phyloP scores from a whole-genome alignment of 805 yeast species.

The Wickerhamomyces alni region DNA sequence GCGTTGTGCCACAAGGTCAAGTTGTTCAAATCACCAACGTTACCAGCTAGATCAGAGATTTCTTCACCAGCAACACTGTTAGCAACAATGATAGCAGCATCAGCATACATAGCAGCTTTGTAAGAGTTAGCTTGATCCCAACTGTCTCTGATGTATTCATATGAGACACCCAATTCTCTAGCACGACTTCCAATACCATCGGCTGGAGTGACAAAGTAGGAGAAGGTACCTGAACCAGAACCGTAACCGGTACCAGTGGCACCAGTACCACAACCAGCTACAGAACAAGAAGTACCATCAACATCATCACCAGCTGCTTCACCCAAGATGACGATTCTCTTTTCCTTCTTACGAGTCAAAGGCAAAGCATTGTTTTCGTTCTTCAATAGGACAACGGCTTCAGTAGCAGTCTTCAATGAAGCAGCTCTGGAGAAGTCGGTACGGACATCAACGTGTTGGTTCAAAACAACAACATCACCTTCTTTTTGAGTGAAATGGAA shows the following conservation, averaged over 20 bases:
- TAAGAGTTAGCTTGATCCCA: slow-evolving; percentile 36
- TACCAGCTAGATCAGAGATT: slow-evolving; percentile 42
- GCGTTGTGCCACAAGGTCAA: slow-evolving; percentile 48
- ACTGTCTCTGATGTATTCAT: slow-evolving; percentile 35
- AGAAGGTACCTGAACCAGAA: slow-evolving; percentile 48
- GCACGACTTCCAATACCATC: slow-evolving; percentile 45
- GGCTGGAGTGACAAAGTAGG: slow-evolving; percentile 45
- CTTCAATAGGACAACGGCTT: slow-evolving; percentile 48
- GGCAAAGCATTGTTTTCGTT: slow-evolving; percentile 44
- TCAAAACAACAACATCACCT: slow-evolving; percentile 33
- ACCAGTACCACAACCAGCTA: slow-evolving; percentile 48
- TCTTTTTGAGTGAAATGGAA: slow-evolving; percentile 31
- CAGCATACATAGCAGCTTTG: slow-evolving; percentile 38
- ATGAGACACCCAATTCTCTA: slow-evolving; percentile 32
- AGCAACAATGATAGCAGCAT: slow-evolving; percentile 46
- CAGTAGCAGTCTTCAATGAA: slow-evolving; percentile 36
- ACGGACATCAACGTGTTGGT: slow-evolving; percentile 45
- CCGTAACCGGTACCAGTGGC: slow-evolving; percentile 55
- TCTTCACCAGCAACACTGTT: slow-evolving; percentile 54
- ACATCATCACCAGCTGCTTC: slow-evolving; percentile 45
- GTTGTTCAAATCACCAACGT: slow-evolving; percentile 49
- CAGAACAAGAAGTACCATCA: slow-evolving; percentile 56
- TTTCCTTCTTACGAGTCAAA: slow-evolving; percentile 34
- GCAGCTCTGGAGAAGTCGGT: slow-evolving; percentile 28
- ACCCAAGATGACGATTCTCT: slow-evolving; percentile 46